Conservation (phyloP, 768 basidiomycete species). For the Termitomyces eurrhizus region DNA sequence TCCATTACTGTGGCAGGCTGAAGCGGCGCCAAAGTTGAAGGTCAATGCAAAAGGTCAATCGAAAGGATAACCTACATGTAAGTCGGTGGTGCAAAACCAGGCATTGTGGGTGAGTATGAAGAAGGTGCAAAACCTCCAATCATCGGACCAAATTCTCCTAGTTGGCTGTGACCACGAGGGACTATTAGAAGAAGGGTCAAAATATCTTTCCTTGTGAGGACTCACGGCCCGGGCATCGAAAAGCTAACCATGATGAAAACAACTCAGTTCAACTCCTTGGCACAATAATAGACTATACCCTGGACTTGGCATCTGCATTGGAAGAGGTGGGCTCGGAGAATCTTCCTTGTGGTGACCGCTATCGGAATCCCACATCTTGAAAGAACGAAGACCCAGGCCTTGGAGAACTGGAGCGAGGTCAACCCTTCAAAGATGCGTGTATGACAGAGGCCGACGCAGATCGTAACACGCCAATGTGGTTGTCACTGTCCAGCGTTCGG, state of each 20-base stretch:
- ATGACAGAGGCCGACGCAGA: background rate
- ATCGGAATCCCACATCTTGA: constrained; percentile 37
- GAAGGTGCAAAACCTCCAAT: constrained; percentile 10
- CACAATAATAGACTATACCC: constrained; percentile 14
- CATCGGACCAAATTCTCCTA: constrained; percentile 5
- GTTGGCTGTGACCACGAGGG: constrained; percentile 2
- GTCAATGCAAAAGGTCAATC: background rate
- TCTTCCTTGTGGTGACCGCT: constrained; percentile 18
- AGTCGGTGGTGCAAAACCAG: constrained; percentile 13
- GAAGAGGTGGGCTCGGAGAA: constrained; percentile 16
- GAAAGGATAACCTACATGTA: constrained; percentile 13
- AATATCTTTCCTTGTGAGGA: background rate
- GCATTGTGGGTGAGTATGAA: constrained; percentile 10
- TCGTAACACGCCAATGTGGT: background rate
- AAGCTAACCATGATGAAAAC: constrained; percentile 18
- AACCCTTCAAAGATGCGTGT: background rate
- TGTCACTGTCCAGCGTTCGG: background rate
- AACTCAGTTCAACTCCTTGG: background rate
- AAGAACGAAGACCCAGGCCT: background rate
- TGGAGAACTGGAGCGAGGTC: background rate
- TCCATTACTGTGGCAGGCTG: constrained; percentile 17
- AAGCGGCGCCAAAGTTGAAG: background rate
- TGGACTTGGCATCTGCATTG: constrained; percentile 24
- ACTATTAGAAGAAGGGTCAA: background rate
- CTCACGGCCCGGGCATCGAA: constrained; percentile 23